Conservation (phyloP, 441 rosid genomes). For the Flueggea neowawraea region DNA sequence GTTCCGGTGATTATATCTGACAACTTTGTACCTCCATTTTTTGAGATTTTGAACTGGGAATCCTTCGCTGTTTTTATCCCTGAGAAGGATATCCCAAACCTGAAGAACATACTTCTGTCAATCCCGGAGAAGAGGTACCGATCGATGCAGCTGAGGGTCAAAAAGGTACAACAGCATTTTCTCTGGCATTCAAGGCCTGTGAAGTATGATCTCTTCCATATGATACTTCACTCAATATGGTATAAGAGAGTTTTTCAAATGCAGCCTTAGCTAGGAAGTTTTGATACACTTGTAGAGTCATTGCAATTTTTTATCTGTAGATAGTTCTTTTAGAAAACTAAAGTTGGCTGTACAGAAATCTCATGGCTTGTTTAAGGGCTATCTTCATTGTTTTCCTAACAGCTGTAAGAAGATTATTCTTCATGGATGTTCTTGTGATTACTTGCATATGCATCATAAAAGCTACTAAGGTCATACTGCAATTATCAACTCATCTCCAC, state of each 20-base stretch:
- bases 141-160: slow-evolving; percentile 71
- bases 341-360: too few relatives aligned
- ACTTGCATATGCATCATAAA: too few relatives aligned
- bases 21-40: slow-evolving; percentile 85
- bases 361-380: too few relatives aligned
- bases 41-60: slow-evolving; percentile 82
- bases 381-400: too few relatives aligned
- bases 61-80: slow-evolving; percentile 73
- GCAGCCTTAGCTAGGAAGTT: slow-evolving; percentile 17
- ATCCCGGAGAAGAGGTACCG: slow-evolving; percentile 48
- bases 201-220: slow-evolving; percentile 79
- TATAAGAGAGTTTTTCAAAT: slow-evolving; percentile 70
- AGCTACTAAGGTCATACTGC: too few relatives aligned
- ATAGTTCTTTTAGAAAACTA: too few relatives aligned
- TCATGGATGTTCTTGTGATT: too few relatives aligned
- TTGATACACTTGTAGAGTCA: background rate
- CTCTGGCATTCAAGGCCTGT: slow-evolving; percentile 81
- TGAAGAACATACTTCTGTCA: slow-evolving; percentile 67
- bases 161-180: slow-evolving; percentile 83
- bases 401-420: too few relatives aligned
- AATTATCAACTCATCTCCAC: too few relatives aligned
- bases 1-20: slow-evolving; percentile 92
- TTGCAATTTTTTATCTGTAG: too few relatives aligned
- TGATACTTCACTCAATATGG: slow-evolving; percentile 93
- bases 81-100: slow-evolving; percentile 79